Evolutionary conservation across 768 basidiomycete species (phyloP).

Genomic region (Mycena haematopus): DNA sequence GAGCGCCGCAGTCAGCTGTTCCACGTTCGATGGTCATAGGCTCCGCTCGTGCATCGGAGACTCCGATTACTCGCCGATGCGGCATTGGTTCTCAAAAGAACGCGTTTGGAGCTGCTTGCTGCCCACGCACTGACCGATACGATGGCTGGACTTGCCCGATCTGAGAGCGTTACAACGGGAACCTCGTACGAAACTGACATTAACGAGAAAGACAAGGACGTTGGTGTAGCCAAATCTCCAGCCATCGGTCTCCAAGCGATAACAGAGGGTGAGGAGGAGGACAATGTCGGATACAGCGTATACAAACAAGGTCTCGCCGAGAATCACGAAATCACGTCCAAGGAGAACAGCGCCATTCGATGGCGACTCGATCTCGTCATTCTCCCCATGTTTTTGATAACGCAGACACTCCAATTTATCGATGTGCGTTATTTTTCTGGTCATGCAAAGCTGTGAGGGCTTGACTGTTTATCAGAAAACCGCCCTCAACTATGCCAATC

Average conservation of each 20-base stretch:
- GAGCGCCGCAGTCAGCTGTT: conserved; percentile 8
- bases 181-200: conserved; percentile 26
- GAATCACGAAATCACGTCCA: conserved; percentile 12
- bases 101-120: neutral
- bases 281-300: conserved; percentile 25
- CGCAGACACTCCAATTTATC: conserved; percentile 30
- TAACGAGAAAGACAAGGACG: conserved; percentile 22
- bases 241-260: conserved; percentile 14
- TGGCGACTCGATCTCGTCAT: conserved; percentile 29
- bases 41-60: neutral
- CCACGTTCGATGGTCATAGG: neutral
- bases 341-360: conserved; percentile 26
- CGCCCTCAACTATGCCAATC: conserved; percentile 30
- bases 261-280: conserved; percentile 27
- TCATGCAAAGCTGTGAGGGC: neutral
- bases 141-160: conserved; percentile 7
- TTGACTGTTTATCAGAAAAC: conserved; percentile 20
- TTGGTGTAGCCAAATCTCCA: neutral
- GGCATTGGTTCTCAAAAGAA: neutral
- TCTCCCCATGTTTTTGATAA: conserved; percentile 25
- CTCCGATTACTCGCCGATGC: neutral
- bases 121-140: conserved; percentile 15
- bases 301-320: conserved; percentile 30
- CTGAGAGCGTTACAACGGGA: conserved; percentile 22
- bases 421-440: conserved; percentile 17